phyloP scores from a whole-genome alignment of 495 filamentous ascomycete genomes.

The Hypomontagnella submonticulosa region DNA sequence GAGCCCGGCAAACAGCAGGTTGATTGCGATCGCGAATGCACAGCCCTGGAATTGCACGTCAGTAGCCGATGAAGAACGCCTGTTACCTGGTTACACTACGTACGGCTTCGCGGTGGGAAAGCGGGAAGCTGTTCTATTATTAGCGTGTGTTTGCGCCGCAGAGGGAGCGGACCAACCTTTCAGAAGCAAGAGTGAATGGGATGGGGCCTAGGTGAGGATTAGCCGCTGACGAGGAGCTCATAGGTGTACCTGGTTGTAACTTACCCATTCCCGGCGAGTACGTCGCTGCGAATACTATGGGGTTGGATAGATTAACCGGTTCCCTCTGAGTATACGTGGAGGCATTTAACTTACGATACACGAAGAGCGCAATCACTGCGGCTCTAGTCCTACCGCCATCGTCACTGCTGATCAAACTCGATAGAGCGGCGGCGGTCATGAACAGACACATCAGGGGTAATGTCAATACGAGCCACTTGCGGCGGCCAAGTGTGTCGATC shows the following conservation, averaged over 20 bases:
- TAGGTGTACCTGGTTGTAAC: not conserved
- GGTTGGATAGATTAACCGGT: slow-evolving; percentile 13
- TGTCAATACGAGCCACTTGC: slow-evolving; percentile 76
- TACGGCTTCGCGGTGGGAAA: slow-evolving; percentile 51
- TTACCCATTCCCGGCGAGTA: slow-evolving; percentile 50
- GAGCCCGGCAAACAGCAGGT: slow-evolving; percentile 50
- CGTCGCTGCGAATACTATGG: slow-evolving; percentile 45
- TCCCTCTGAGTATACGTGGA: not conserved
- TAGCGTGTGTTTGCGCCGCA: not conserved
- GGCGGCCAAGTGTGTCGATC: slow-evolving; percentile 78
- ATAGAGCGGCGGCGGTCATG: slow-evolving; percentile 51
- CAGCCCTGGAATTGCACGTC: slow-evolving; percentile 34
- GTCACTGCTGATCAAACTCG: slow-evolving; percentile 16
- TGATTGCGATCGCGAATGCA: slow-evolving; percentile 50
- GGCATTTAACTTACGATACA: slow-evolving; percentile 37
- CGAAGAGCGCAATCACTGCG: slow-evolving; percentile 37
- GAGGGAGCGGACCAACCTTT: slow-evolving; percentile 34
- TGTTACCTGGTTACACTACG: slow-evolving; percentile 6
- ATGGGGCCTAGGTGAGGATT: slow-evolving; percentile 42
- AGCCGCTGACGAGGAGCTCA: not conserved
- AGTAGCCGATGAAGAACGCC: not conserved
- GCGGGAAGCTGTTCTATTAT: slow-evolving; percentile 43
- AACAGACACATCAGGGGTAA: slow-evolving; percentile 74
- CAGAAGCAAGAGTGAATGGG: slow-evolving; percentile 50
- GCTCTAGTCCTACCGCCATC: not conserved